Conservation (phyloP, 768 basidiomycete species). For the Dacryopinax primogenitus region DNA sequence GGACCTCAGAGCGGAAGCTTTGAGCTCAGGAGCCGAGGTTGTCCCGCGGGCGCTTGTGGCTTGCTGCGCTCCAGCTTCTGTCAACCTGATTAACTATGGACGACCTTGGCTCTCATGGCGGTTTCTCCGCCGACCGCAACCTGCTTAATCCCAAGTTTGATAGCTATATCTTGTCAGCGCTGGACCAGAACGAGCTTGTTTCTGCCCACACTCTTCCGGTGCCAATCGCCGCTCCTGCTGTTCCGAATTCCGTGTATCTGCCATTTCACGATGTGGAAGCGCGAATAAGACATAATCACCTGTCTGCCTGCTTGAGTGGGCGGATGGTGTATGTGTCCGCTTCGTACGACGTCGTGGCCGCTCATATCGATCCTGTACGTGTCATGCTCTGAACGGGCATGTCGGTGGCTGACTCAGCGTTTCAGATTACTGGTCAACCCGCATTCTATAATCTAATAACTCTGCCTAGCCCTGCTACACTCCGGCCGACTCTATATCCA, state of each 20-base stretch:
- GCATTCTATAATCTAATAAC: conserved; percentile 13
- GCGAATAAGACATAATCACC: conserved; percentile 73
- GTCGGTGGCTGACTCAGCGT: not conserved
- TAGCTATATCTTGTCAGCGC: conserved; percentile 59
- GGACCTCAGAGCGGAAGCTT: too few relatives aligned
- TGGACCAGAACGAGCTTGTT: conserved; percentile 46
- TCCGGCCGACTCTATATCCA: not conserved
- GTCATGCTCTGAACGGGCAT: not conserved
- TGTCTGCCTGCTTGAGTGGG: conserved; percentile 38
- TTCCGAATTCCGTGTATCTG: conserved; percentile 36
- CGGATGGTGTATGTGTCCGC: conserved; percentile 55
- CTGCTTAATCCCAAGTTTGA: conserved; percentile 75
- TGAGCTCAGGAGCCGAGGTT: too few relatives aligned
- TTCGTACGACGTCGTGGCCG: conserved; percentile 44
- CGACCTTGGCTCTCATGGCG: not conserved
- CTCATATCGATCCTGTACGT: conserved; percentile 49
- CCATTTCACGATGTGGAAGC: conserved; percentile 74
- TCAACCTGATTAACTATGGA: not conserved
- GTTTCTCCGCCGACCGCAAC: conserved; percentile 29
- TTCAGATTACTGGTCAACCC: conserved; percentile 8
- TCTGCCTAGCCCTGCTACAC: conserved; percentile 13
- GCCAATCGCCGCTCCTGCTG: conserved; percentile 37
- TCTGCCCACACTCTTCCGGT: conserved; percentile 37
- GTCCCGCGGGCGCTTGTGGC: too few relatives aligned
- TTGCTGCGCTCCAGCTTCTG: too few relatives aligned